These are phyloP conservation scores for Candida verbasci DNA, from an alignment of 805 yeast genomes.

Conservation along the genomic window DNA sequence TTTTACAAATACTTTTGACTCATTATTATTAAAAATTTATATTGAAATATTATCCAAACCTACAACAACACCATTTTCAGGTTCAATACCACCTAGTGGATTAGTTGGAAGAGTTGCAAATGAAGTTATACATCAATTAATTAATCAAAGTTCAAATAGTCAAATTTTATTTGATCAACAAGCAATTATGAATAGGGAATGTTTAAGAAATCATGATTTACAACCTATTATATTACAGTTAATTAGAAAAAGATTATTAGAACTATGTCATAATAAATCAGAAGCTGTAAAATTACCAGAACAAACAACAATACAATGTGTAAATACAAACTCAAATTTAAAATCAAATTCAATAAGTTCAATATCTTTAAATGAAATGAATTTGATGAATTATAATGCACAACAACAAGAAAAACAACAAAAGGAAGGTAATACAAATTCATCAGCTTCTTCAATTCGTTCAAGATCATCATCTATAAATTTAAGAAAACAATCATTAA, in stretches of 20 bases:
- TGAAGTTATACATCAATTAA: conserved; percentile 30
- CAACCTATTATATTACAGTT: conserved; percentile 39
- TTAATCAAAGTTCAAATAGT: conserved; percentile 15
- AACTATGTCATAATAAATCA: conserved; percentile 24
- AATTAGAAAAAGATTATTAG: conserved; percentile 37
- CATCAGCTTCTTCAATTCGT: conserved; percentile 14
- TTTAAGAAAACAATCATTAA: conserved; percentile 40
- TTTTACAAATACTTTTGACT: conserved; percentile 35
- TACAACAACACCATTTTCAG: conserved; percentile 43
- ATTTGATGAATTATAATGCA: conserved; percentile 26
- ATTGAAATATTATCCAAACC: conserved; percentile 34
- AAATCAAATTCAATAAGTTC: conserved; percentile 38
- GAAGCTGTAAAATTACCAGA: no score
- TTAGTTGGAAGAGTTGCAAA: conserved; percentile 40
- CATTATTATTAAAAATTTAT: conserved; percentile 30
- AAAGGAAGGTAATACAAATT: background rate
- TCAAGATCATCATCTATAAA: conserved; percentile 34
- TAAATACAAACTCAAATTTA: background rate
- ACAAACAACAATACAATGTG: conserved; percentile 19
- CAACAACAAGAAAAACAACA: conserved; percentile 5
- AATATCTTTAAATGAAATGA: conserved; percentile 36
- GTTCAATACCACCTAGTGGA: conserved; percentile 41
- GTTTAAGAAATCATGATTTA: conserved; percentile 24
- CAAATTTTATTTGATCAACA: conserved; percentile 30
- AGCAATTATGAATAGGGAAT: conserved; percentile 27